Evolutionary conservation across 108 stramenopile species (phyloP).

Genomic region (Cyclotella choctawhatcheeana): DNA sequence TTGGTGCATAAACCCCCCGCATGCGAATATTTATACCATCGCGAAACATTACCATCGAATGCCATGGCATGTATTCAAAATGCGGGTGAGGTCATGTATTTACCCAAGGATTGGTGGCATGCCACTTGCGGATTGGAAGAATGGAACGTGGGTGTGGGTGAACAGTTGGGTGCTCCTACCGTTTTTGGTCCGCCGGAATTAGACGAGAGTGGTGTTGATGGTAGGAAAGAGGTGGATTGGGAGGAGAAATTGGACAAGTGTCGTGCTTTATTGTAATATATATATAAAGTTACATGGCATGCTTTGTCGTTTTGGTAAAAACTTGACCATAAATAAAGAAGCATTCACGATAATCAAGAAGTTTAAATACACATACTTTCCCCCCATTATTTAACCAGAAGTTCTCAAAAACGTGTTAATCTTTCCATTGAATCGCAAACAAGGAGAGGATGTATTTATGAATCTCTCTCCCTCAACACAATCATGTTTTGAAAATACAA

Average conservation of each 20-base stretch:
- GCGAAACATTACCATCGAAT: neutral
- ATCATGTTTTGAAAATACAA: no score
- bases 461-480: no score
- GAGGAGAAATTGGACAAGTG: neutral
- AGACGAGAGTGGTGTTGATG: neutral
- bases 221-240: neutral
- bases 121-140: slow-evolving; percentile 9
- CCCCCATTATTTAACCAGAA: no score
- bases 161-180: neutral
- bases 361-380: no score
- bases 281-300: no score
- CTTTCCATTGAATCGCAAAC: no score
- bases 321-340: no score
- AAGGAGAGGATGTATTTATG: no score
- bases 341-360: no score
- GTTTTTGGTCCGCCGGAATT: neutral
- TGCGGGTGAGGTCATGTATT: slow-evolving; percentile 2
- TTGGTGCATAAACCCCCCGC: neutral
- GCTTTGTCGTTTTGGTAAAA: no score
- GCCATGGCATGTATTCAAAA: slow-evolving; percentile 9
- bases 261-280: no score
- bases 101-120: slow-evolving; percentile 3
- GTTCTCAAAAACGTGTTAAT: no score
- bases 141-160: slow-evolving; percentile 4
- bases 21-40: slow-evolving; percentile 7